Evolutionary conservation across 2,329 filamentous ascomycete genomes (phyloP).

Genomic region (Orbilia ellipsospora): DNA sequence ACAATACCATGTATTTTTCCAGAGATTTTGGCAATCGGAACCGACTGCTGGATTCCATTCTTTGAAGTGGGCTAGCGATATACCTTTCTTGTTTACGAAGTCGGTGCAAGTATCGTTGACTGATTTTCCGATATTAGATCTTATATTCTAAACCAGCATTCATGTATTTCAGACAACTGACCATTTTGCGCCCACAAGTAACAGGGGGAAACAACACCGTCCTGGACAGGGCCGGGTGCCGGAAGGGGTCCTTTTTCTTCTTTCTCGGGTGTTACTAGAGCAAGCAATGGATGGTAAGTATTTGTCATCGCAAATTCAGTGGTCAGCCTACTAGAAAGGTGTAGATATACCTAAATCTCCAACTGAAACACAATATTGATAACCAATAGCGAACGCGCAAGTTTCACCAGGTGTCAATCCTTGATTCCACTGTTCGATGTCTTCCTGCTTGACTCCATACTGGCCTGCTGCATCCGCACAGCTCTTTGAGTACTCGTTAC

Average conservation of each 20-base stretch:
- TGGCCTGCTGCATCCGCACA: conserved; percentile 37
- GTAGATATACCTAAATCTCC: conserved; percentile 32
- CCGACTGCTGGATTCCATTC: conserved; percentile 49
- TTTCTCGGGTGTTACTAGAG: conserved; percentile 31
- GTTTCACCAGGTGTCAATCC: conserved; percentile 27
- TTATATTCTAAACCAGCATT: conserved; percentile 13
- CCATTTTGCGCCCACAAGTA: conserved; percentile 24
- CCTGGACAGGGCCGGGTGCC: conserved; percentile 29
- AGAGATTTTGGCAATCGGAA: conserved; percentile 39
- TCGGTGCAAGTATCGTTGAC: conserved; percentile 37
- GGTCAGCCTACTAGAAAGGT: neutral
- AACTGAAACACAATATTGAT: conserved; percentile 47
- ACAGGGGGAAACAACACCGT: conserved; percentile 36
- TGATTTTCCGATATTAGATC: conserved; percentile 31
- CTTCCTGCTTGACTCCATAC: conserved; percentile 39
- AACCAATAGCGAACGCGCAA: conserved; percentile 32
- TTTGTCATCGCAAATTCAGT: neutral
- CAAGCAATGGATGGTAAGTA: conserved; percentile 22
- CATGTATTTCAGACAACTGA: conserved; percentile 13
- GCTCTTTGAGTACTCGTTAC: conserved; percentile 55
- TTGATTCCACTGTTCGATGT: conserved; percentile 39
- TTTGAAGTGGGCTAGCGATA: conserved; percentile 43
- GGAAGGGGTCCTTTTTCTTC: conserved; percentile 22
- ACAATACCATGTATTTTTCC: conserved; percentile 35
- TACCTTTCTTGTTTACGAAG: conserved; percentile 30